These are phyloP conservation scores for Hypoxylon lenormandii DNA, from an alignment of 495 filamentous ascomycete species.

Conservation along the genomic window DNA sequence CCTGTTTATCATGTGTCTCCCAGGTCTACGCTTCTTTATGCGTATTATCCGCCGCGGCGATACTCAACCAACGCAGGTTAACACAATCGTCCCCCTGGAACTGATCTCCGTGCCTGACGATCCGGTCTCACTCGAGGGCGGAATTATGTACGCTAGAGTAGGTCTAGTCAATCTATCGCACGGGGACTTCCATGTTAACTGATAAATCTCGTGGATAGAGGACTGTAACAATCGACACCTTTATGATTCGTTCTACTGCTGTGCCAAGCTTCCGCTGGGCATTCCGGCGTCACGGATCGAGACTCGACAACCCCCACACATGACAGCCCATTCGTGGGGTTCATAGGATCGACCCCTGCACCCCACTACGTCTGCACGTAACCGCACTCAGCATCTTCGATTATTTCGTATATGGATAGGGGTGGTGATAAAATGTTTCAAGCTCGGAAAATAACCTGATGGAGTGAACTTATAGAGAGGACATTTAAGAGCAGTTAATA, in stretches of 20 bases:
- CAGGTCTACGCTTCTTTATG: not conserved
- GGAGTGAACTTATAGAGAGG: no score
- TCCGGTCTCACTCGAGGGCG: not conserved
- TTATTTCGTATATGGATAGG: no score
- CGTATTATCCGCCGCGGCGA: not conserved
- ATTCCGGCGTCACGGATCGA: not conserved
- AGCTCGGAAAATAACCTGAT: no score
- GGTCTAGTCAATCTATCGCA: not conserved
- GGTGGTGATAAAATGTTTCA: no score
- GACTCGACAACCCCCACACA: not conserved
- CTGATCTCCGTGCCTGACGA: not conserved
- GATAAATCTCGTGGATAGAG: slow-evolving; percentile 3
- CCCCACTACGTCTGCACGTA: no score
- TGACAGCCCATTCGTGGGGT: not conserved
- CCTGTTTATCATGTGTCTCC: not conserved
- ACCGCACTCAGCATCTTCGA: no score
- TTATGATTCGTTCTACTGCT: slow-evolving; percentile 6
- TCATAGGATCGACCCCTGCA: no score
- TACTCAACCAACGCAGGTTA: not conserved
- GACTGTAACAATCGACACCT: slow-evolving; percentile 15
- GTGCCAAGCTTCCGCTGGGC: not conserved
- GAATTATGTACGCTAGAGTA: slow-evolving; percentile 5
- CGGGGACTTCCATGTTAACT: not conserved
- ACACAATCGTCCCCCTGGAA: not conserved
- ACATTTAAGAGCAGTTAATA: no score